A percentile compares a stretch with the other conserved stretches of the same genome.
phyloP scores from a whole-genome alignment of 805 yeast species.

The Candida ipomoeae region DNA sequence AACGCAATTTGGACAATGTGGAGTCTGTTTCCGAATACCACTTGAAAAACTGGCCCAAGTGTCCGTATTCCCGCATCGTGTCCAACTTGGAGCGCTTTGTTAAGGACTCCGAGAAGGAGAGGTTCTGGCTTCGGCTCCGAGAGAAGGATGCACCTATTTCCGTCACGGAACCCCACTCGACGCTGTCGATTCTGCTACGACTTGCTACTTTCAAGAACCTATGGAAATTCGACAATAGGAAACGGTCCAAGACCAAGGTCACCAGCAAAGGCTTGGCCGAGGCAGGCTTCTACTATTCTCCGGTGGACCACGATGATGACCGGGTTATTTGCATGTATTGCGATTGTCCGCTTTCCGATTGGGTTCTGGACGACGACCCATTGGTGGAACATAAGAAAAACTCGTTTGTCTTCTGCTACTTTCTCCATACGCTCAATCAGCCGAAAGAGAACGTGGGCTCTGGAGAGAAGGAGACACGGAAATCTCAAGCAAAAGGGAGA shows the following conservation, averaged over 20 bases:
- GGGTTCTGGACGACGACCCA: constrained; percentile 67
- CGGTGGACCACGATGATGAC: constrained; percentile 28
- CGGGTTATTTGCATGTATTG: constrained; percentile 31
- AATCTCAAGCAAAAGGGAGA: no score
- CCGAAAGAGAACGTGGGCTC: neutral
- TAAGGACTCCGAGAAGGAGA: constrained; percentile 7
- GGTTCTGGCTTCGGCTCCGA: constrained; percentile 12
- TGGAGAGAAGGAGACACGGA: neutral
- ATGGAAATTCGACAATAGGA: constrained; percentile 13
- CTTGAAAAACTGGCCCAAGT: constrained; percentile 16
- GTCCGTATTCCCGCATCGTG: constrained; percentile 15
- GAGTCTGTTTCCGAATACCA: constrained; percentile 19
- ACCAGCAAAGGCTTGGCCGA: constrained; percentile 30
- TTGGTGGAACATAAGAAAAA: constrained; percentile 46
- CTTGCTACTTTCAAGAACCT: constrained; percentile 14
- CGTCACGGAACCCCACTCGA: constrained; percentile 13
- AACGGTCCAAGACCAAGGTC: constrained; percentile 7
- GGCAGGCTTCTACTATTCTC: constrained; percentile 42
- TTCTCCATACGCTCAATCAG: constrained; percentile 17
- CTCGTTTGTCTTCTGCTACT: constrained; percentile 24
- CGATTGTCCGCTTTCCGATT: constrained; percentile 34
- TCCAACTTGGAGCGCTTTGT: constrained; percentile 9
- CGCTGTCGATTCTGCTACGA: constrained; percentile 13
- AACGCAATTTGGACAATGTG: constrained; percentile 20
- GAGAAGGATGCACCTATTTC: constrained; percentile 4